phyloP scores from a whole-genome alignment of 1,284 basidiomycete species.

The Trametes pubescens region DNA sequence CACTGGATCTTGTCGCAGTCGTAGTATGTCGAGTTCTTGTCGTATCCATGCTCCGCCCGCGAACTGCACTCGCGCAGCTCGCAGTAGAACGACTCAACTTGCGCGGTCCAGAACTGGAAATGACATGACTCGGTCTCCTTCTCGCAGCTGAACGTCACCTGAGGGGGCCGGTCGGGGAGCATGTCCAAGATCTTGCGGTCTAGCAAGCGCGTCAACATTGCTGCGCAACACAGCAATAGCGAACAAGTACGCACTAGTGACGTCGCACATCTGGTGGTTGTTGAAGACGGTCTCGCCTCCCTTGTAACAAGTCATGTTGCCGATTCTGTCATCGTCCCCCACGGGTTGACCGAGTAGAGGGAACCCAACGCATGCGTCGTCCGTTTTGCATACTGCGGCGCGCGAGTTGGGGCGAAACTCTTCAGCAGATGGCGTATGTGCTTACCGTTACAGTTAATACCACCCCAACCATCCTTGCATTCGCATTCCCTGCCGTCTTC shows the following conservation, averaged over 20 bases:
- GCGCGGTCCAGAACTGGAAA: constrained; percentile 98
- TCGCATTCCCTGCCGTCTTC: constrained; percentile 81
- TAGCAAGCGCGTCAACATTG: constrained; percentile 39
- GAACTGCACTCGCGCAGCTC: constrained; percentile 75
- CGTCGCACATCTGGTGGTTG: constrained; percentile 97
- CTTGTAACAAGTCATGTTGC: constrained; percentile 93
- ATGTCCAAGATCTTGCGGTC: constrained; percentile 91
- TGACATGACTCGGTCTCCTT: constrained; percentile 69
- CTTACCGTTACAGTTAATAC: constrained; percentile 96
- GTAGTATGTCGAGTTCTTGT: constrained; percentile 80
- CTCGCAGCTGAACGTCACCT: constrained; percentile 95
- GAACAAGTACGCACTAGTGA: constrained; percentile 80
- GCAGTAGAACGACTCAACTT: constrained; percentile 96
- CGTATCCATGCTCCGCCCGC: constrained; percentile 59
- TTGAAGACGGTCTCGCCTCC: constrained; percentile 91
- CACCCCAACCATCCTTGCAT: constrained; percentile 94
- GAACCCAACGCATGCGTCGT: constrained; percentile 82
- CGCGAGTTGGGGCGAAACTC: not conserved
- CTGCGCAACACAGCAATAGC: not conserved
- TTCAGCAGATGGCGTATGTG: not conserved
- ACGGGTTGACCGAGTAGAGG: constrained; percentile 62
- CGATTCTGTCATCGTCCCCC: constrained; percentile 53
- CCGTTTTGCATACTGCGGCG: constrained; percentile 82
- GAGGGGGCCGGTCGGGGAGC: constrained; percentile 87
- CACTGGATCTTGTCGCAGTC: constrained; percentile 87